Evolutionary conservation across 352 stramenopile genomes (phyloP).

Genomic region (Pythium oligandrum): DNA sequence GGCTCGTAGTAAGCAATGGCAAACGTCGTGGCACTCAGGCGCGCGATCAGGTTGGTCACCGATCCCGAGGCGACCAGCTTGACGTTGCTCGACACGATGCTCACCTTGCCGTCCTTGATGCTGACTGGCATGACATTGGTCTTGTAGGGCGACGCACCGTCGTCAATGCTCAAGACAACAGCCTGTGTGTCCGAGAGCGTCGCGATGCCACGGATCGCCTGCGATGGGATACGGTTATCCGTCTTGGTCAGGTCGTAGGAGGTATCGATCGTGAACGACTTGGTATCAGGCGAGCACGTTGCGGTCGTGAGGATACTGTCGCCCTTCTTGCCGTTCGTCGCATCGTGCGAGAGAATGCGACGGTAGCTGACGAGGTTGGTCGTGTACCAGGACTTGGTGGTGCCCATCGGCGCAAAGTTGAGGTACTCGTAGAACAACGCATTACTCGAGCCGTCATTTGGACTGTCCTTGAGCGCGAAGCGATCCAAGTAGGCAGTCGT

Average conservation of each 20-base stretch:
- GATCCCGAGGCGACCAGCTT: constrained; percentile 27
- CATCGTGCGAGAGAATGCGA: constrained; percentile 11
- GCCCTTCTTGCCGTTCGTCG: constrained; percentile 3
- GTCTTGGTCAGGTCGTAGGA: constrained; percentile 12
- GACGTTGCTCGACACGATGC: constrained; percentile 14
- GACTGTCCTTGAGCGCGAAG: constrained; percentile 16
- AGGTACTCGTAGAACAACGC: constrained; percentile 37
- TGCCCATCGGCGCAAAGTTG: constrained; percentile 45
- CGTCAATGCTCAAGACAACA: constrained; percentile 24
- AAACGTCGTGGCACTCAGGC: constrained; percentile 30
- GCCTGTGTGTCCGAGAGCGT: constrained; percentile 53
- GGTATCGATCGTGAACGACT: constrained; percentile 21
- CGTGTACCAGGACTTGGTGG: constrained; percentile 22
- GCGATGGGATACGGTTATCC: constrained; percentile 15
- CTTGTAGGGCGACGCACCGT: constrained; percentile 11
- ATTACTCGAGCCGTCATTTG: background rate
- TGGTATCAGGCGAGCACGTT: constrained; percentile 22
- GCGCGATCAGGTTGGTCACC: constrained; percentile 30
- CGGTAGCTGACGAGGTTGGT: constrained; percentile 55
- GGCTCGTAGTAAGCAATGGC: constrained; percentile 45
- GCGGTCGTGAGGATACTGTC: constrained; percentile 51
- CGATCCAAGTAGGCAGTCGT: constrained; percentile 62
- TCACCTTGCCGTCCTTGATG: constrained; percentile 13
- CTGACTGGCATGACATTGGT: constrained; percentile 27
- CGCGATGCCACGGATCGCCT: constrained; percentile 41